Conservation (phyloP, 1,139 yeast genomes). For the Protomyces inouyei region DNA sequence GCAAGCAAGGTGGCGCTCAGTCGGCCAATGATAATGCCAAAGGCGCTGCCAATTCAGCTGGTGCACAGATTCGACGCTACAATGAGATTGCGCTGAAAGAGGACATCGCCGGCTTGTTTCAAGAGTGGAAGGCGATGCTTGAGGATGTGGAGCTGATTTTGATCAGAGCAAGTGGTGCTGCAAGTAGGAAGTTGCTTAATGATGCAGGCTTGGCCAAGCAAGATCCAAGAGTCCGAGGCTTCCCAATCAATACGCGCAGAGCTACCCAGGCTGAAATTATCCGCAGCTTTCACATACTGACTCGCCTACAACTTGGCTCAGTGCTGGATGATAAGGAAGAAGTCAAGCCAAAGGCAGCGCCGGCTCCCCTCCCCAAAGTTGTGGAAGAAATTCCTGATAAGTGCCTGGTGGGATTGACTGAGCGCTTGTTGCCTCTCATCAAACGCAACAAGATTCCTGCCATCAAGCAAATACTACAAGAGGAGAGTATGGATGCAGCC, state of each 20-base stretch:
- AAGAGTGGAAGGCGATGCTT: slow-evolving; percentile 59
- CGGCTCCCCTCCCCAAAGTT: slow-evolving; percentile 32
- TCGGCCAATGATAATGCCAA: slow-evolving; percentile 84
- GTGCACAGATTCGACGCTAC: slow-evolving; percentile 80
- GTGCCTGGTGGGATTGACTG: slow-evolving; percentile 48
- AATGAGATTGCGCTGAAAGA: slow-evolving; percentile 77
- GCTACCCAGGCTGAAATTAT: slow-evolving; percentile 81
- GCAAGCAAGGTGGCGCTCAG: slow-evolving; percentile 97
- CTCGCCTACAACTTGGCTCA: slow-evolving; percentile 55
- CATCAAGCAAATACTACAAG: slow-evolving; percentile 56
- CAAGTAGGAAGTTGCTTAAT: slow-evolving; percentile 60
- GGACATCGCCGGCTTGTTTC: slow-evolving; percentile 67
- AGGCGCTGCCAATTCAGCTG: slow-evolving; percentile 96
- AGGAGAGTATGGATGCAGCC: slow-evolving; percentile 44
- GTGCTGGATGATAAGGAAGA: slow-evolving; percentile 43
- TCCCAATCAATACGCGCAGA: slow-evolving; percentile 86
- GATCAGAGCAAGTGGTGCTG: slow-evolving; percentile 74
- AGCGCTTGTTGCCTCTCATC: slow-evolving; percentile 55
- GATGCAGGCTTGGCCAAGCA: slow-evolving; percentile 47
- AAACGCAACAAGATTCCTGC: slow-evolving; percentile 78
- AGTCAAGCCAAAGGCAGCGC: slow-evolving; percentile 33
- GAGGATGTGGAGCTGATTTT: slow-evolving; percentile 64
- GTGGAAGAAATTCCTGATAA: slow-evolving; percentile 32
- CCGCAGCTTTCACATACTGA: slow-evolving; percentile 75
- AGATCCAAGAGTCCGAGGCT: slow-evolving; percentile 57